phyloP scores from a whole-genome alignment of 768 basidiomycete species.

The Hirschioporus abietinus region DNA sequence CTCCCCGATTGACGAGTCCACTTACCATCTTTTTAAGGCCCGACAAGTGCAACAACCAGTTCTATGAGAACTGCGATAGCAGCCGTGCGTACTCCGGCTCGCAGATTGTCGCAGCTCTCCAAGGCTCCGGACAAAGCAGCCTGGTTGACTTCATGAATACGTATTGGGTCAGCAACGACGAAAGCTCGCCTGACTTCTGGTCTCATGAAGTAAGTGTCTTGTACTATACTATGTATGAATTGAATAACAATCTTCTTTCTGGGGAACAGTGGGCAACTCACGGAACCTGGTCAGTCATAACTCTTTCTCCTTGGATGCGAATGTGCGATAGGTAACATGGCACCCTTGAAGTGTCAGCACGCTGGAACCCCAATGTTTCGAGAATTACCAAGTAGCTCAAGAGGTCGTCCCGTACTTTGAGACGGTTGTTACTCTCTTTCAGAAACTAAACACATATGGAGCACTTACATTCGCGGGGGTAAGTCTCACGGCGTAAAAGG shows the following conservation, averaged over 20 bases:
- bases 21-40: conserved; percentile 7
- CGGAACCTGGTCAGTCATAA: conserved; percentile 8
- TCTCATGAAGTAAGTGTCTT: conserved; percentile 6
- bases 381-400: conserved; percentile 6
- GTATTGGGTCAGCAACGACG: conserved; percentile 11
- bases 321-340: background rate
- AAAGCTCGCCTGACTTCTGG: conserved; percentile 10
- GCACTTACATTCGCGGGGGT: background rate
- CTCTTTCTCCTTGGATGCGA: background rate
- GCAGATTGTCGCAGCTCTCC: conserved; percentile 8
- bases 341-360: conserved; percentile 7
- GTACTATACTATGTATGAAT: background rate
- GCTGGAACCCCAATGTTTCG: conserved; percentile 11
- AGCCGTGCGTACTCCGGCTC: conserved; percentile 11
- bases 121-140: background rate
- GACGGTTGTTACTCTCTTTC: background rate
- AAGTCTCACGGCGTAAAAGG: background rate
- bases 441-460: background rate
- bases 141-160: conserved; percentile 4
- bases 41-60: conserved; percentile 10
- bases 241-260: background rate
- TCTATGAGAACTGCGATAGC: conserved; percentile 14
- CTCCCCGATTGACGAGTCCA: background rate
- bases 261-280: conserved; percentile 9
- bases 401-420: conserved; percentile 6